Conservation (phyloP, 257 asterid species). For the Solanum pennellii region DNA sequence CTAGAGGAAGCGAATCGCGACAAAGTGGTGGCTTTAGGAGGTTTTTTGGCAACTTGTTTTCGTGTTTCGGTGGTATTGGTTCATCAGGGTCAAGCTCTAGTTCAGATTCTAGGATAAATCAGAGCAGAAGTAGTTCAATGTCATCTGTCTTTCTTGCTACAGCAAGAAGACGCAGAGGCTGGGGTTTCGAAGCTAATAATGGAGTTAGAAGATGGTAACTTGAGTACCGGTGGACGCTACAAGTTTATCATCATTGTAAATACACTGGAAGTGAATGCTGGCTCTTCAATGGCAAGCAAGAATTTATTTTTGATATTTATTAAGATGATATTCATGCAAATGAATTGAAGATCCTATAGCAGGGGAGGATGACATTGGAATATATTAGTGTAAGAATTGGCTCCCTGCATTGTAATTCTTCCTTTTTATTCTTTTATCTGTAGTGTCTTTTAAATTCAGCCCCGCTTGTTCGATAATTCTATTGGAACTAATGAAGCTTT, state of each 20-base stretch:
- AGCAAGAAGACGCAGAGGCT: conserved; percentile 37
- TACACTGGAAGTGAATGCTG: not conserved
- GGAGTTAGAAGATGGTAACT: not conserved
- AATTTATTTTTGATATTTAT: not conserved
- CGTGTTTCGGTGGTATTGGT: conserved; percentile 57
- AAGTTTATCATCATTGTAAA: not conserved
- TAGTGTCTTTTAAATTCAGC: not conserved
- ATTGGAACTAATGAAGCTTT: not conserved
- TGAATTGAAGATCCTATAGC: not conserved
- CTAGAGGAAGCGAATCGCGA: conserved; percentile 47
- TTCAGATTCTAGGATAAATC: conserved; percentile 37
- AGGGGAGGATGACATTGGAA: not conserved
- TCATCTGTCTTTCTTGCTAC: conserved; percentile 38
- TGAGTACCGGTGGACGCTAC: not conserved
- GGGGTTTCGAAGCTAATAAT: conserved; percentile 28
- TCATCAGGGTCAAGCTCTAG: conserved; percentile 35
- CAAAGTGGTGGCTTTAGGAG: conserved; percentile 55
- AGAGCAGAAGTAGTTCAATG: conserved; percentile 13
- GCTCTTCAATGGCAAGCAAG: not conserved
- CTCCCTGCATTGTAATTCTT: conserved; percentile 3
- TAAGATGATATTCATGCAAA: not conserved
- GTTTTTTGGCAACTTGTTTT: conserved; percentile 30
- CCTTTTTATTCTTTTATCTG: not conserved
- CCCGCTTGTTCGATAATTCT: not conserved
- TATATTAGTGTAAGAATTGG: not conserved